A percentile compares a stretch with the other conserved stretches of the same genome.
Evolutionary conservation across 2,329 filamentous ascomycete species (phyloP).

Genomic region (Pezizomycotina sp.): DNA sequence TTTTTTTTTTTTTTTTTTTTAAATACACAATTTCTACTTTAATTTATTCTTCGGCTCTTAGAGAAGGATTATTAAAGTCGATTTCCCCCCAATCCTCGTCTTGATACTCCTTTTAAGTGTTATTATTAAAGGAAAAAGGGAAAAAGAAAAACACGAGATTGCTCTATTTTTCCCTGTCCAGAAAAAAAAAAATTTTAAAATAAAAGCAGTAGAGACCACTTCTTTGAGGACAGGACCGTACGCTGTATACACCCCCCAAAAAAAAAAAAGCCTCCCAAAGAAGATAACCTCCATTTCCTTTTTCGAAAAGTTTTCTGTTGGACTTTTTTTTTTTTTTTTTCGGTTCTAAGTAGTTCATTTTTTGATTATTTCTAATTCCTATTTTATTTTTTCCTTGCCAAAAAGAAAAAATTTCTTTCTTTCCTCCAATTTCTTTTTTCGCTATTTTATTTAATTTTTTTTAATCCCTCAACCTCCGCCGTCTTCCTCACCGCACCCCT

Average conservation of each 20-base stretch:
- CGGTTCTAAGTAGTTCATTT: constrained; percentile 14
- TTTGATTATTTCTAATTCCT: constrained; percentile 2
- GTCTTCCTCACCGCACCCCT: too few relatives aligned
- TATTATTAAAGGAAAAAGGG: too few relatives aligned
- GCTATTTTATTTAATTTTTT: too few relatives aligned
- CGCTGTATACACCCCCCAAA: constrained; percentile 11
- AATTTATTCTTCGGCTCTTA: too few relatives aligned
- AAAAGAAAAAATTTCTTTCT: constrained; percentile 5
- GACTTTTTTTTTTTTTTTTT: constrained; percentile 9
- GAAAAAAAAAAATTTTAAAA: too few relatives aligned
- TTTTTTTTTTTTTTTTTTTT: not conserved
- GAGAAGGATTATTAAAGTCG: too few relatives aligned
- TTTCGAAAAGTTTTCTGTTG: constrained; percentile 7
- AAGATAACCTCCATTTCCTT: constrained; percentile 5
- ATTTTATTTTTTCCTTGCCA: constrained; percentile 7
- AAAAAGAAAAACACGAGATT: too few relatives aligned
- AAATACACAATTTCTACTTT: constrained; percentile 10
- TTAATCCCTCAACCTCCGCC: too few relatives aligned
- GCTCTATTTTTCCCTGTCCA: too few relatives aligned
- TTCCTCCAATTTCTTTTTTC: constrained; percentile 9
- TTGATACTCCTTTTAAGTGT: too few relatives aligned
- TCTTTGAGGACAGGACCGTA: constrained; percentile 10
- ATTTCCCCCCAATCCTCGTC: too few relatives aligned
- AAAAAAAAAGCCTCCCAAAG: constrained; percentile 6
- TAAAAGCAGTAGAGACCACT: too few relatives aligned